These are phyloP conservation scores for Wickerhamiella sergipiensis DNA, from an alignment of 805 yeast species.

Conservation along the genomic window DNA sequence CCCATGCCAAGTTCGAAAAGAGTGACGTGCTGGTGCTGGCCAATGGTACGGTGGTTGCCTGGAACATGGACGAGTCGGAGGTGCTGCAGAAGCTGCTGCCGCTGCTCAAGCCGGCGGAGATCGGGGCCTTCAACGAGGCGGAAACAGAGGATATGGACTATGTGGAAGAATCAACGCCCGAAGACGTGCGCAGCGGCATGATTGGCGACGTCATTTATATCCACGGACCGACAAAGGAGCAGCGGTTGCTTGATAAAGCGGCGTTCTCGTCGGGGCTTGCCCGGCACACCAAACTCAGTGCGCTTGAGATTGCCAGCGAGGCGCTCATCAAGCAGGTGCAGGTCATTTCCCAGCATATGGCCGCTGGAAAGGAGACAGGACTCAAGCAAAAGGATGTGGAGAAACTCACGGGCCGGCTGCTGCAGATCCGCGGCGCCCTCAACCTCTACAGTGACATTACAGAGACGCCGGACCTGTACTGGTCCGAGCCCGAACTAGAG, in stretches of 20 bases:
- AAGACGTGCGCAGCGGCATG: slow-evolving; percentile 31
- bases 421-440: slow-evolving; percentile 66
- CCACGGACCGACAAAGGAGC: slow-evolving; percentile 34
- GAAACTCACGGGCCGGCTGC: slow-evolving; percentile 56
- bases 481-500: slow-evolving; percentile 84
- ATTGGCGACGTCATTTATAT: slow-evolving; percentile 60
- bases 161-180: slow-evolving; percentile 31
- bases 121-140: slow-evolving; percentile 32
- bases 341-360: slow-evolving; percentile 48
- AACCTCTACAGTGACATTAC: slow-evolving; percentile 78
- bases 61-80: slow-evolving; percentile 59
- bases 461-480: slow-evolving; percentile 85
- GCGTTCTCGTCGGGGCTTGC: slow-evolving; percentile 85
- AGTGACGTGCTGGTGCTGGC: slow-evolving; percentile 54
- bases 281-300: slow-evolving; percentile 72
- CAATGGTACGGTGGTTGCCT: slow-evolving; percentile 70
- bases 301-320: slow-evolving; percentile 62
- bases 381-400: slow-evolving; percentile 41
- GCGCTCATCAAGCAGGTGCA: slow-evolving; percentile 50
- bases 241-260: slow-evolving; percentile 56
- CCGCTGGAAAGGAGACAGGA: slow-evolving; percentile 42
- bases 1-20: slow-evolving; percentile 34
- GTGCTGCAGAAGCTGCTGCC: slow-evolving; percentile 32
- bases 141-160: slow-evolving; percentile 87
- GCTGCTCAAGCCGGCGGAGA: slow-evolving; percentile 34